Percentiles rank a stretch among this genome's conserved stretches.
These are phyloP conservation scores for Diaporthe ampelina DNA, from an alignment of 2,329 filamentous ascomycete species.

Conservation along the genomic window DNA sequence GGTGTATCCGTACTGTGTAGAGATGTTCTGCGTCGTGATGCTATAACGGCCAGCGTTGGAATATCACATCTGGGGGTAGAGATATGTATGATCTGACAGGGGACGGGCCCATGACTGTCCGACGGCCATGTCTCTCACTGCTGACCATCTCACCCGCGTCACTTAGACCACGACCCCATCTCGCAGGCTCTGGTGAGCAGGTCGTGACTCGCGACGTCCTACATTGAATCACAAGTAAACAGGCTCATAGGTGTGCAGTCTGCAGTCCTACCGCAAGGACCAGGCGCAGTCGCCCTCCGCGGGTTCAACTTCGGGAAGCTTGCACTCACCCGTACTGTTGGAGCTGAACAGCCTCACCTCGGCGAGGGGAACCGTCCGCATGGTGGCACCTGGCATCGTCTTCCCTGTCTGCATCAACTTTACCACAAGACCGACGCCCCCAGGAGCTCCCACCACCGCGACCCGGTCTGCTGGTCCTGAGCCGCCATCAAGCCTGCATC, in stretches of 20 bases:
- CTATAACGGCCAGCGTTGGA: background rate
- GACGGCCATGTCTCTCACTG: background rate
- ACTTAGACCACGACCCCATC: background rate
- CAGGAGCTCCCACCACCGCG: background rate
- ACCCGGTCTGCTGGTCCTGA: background rate
- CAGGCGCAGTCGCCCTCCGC: background rate
- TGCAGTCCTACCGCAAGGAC: background rate
- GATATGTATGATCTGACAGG: background rate
- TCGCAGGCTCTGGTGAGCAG: background rate
- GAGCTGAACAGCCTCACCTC: constrained; percentile 30
- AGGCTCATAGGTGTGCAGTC: background rate
- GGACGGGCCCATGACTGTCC: background rate
- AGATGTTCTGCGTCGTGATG: background rate
- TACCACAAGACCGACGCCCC: background rate
- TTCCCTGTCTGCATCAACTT: constrained; percentile 26
- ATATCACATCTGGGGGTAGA: background rate
- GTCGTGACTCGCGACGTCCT: constrained; percentile 6
- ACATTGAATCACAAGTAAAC: constrained; percentile 13
- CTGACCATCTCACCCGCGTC: background rate
- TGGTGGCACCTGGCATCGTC: constrained; percentile 18
- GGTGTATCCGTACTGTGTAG: too few species aligned
- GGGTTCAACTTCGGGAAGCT: background rate
- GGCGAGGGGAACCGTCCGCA: constrained; percentile 17
- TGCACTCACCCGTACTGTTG: constrained; percentile 9
- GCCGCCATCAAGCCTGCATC: constrained; percentile 15